A percentile compares a stretch with the other conserved stretches of the same genome.
Evolutionary conservation across 2,329 filamentous ascomycete species (phyloP).

Genomic region (Lachnellula arida): DNA sequence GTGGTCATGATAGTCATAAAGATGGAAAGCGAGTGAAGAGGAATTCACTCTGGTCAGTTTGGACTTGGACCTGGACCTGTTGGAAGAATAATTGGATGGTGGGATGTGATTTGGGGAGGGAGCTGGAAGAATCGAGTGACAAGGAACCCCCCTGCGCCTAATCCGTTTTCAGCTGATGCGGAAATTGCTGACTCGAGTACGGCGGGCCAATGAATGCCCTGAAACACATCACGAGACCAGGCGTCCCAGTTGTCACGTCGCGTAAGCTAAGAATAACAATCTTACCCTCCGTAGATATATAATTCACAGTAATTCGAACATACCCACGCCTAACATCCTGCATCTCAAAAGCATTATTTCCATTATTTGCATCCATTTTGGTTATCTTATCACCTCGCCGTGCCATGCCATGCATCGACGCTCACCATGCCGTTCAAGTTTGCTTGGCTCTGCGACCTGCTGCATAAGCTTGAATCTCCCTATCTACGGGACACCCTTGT

Average conservation of each 20-base stretch:
- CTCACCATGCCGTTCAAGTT: slow-evolving; percentile 61
- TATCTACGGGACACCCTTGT: slow-evolving; percentile 35
- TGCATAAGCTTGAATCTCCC: slow-evolving; percentile 58
- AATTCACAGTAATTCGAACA: not conserved
- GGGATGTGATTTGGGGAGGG: not conserved
- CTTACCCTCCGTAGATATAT: not conserved
- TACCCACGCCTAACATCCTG: no score
- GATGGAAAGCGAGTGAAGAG: slow-evolving; percentile 6
- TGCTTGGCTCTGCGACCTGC: slow-evolving; percentile 65
- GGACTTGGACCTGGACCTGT: not conserved
- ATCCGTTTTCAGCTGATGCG: not conserved
- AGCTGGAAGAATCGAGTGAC: not conserved
- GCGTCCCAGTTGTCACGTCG: not conserved
- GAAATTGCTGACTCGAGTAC: not conserved
- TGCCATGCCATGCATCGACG: not conserved
- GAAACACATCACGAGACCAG: not conserved
- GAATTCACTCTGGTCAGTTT: slow-evolving; percentile 9
- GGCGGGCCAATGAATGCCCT: not conserved
- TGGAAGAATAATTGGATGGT: not conserved
- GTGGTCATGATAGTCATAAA: slow-evolving; percentile 18
- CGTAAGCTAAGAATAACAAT: not conserved
- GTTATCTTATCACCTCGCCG: not conserved
- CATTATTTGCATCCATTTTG: slow-evolving; percentile 1
- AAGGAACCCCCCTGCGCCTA: not conserved
- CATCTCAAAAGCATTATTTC: not conserved